Conservation (phyloP, 2,329 filamentous ascomycete genomes). For the Diplodia sapinea region DNA sequence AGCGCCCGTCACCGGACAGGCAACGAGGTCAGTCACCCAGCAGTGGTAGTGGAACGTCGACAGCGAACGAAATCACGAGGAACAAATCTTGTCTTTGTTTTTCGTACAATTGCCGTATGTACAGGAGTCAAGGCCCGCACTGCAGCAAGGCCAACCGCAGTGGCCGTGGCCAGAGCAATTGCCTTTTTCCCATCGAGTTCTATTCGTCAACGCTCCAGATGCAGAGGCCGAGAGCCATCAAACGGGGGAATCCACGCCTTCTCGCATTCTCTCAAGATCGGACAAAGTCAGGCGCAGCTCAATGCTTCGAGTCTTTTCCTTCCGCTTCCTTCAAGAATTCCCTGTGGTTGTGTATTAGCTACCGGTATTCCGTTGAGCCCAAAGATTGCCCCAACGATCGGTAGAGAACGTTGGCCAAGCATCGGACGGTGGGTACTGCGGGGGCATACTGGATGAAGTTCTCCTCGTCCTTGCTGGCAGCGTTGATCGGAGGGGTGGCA, state of each 20-base stretch:
- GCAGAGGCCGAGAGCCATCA: slow-evolving; percentile 25
- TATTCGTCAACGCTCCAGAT: slow-evolving; percentile 23
- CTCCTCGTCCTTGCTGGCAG: slow-evolving; percentile 70
- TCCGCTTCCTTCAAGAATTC: slow-evolving; percentile 49
- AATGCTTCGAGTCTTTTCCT: slow-evolving; percentile 40
- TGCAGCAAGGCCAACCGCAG: slow-evolving; percentile 4
- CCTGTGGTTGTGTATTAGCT: slow-evolving; percentile 34
- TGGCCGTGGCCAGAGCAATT: slow-evolving; percentile 23
- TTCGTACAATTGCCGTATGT: slow-evolving; percentile 28
- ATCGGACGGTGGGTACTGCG: too few relatives aligned
- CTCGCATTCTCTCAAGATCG: neutral
- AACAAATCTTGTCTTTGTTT: neutral
- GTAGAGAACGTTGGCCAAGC: neutral
- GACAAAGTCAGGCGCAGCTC: neutral
- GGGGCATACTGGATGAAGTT: slow-evolving; percentile 68
- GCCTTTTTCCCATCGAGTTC: slow-evolving; percentile 12
- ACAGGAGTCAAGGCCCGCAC: slow-evolving; percentile 13
- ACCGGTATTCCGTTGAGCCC: neutral
- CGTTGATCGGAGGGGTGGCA: slow-evolving; percentile 63
- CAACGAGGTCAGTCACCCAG: neutral
- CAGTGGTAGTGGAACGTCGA: neutral
- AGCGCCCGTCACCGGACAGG: neutral
- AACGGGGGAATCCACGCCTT: slow-evolving; percentile 11
- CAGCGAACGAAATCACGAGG: neutral
- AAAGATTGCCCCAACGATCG: neutral